Percentiles rank a stretch among this genome's conserved stretches.
Evolutionary conservation across 352 stramenopile species (phyloP).

Genomic region (Sclerospora graminicola): DNA sequence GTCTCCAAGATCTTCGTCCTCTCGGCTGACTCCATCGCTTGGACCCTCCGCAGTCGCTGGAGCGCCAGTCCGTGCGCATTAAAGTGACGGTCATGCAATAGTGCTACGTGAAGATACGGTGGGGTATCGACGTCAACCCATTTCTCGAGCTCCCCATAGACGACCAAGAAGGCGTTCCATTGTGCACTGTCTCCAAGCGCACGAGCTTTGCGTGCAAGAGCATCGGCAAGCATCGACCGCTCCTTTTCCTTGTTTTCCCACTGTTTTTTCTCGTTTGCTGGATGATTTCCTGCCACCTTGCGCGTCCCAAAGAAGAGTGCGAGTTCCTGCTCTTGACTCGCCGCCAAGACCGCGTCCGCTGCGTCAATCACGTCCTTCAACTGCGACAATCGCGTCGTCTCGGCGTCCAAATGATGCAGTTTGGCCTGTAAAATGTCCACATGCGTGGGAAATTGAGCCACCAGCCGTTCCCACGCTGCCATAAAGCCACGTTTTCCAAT

Average conservation of each 20-base stretch:
- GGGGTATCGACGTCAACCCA: slow-evolving; percentile 60
- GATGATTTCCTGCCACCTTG: slow-evolving; percentile 34
- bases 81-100: slow-evolving; percentile 54
- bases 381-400: slow-evolving; percentile 33
- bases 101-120: slow-evolving; percentile 41
- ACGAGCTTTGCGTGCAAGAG: slow-evolving; percentile 57
- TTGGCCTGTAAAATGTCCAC: slow-evolving; percentile 53
- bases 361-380: slow-evolving; percentile 41
- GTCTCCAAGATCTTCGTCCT: slow-evolving; percentile 57
- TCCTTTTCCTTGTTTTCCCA: slow-evolving; percentile 69
- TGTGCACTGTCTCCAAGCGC: slow-evolving; percentile 47
- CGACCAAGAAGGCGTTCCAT: slow-evolving; percentile 43
- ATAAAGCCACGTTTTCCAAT: slow-evolving; percentile 56
- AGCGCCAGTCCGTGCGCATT: slow-evolving; percentile 34
- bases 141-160: slow-evolving; percentile 52
- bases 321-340: slow-evolving; percentile 58
- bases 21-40: slow-evolving; percentile 44
- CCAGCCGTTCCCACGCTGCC: slow-evolving; percentile 36
- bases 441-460: slow-evolving; percentile 44
- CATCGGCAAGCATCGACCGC: slow-evolving; percentile 57
- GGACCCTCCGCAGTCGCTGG: slow-evolving; percentile 64
- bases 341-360: slow-evolving; percentile 40
- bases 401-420: slow-evolving; percentile 63
- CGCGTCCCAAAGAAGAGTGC: slow-evolving; percentile 69
- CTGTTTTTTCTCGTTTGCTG: slow-evolving; percentile 48